Conservation (phyloP, 2,329 filamentous ascomycete species). For the Torrubiellomyces zombiae region DNA sequence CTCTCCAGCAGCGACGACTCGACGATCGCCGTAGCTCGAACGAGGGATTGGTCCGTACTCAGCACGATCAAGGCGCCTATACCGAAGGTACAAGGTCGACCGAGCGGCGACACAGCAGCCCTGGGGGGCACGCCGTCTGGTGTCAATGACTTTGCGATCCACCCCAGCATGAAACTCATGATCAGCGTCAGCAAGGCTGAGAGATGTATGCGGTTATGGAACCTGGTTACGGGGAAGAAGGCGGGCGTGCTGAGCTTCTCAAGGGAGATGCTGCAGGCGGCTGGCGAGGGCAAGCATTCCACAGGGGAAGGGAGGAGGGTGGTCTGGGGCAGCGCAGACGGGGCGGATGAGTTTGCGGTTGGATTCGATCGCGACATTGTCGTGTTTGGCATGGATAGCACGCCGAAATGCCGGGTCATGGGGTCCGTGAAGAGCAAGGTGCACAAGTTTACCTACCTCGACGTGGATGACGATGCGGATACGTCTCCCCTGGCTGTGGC, state of each 20-base stretch:
- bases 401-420: conserved; percentile 57
- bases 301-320: conserved; percentile 73
- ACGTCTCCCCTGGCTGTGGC: conserved; percentile 52
- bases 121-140: conserved; percentile 69
- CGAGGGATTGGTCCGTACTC: conserved; percentile 76
- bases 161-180: conserved; percentile 94
- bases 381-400: conserved; percentile 78
- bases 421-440: conserved; percentile 58
- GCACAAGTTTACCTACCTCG: conserved; percentile 63
- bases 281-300: conserved; percentile 60
- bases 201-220: conserved; percentile 86
- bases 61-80: conserved; percentile 80
- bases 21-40: conserved; percentile 72
- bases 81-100: conserved; percentile 62
- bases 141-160: conserved; percentile 87
- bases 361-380: conserved; percentile 74
- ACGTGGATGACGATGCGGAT: conserved; percentile 24
- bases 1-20: conserved; percentile 83
- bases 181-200: conserved; percentile 83
- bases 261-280: conserved; percentile 51
- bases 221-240: conserved; percentile 90
- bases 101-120: conserved; percentile 78
- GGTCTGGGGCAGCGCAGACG: conserved; percentile 57
- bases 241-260: conserved; percentile 81
- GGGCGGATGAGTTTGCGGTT: conserved; percentile 69